A percentile compares a stretch with the other conserved stretches of the same genome.
Conservation (phyloP, 805 yeast genomes). For the Ascoidea rubescens region DNA sequence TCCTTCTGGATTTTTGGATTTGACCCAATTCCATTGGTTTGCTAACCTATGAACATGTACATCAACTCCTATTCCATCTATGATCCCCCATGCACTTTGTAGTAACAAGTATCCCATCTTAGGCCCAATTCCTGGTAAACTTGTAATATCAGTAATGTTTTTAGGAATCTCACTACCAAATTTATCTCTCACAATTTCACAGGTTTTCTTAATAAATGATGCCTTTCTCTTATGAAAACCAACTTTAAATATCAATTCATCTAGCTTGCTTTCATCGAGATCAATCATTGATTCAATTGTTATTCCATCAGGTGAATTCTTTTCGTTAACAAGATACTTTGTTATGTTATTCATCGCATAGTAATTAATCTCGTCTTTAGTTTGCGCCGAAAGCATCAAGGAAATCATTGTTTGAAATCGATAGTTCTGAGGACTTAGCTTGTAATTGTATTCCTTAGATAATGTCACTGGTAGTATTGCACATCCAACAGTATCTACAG, state of each 20-base stretch:
- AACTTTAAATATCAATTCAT: constrained; percentile 55
- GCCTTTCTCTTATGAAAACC: constrained; percentile 85
- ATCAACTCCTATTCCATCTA: constrained; percentile 89
- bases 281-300: constrained; percentile 38
- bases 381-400: constrained; percentile 80
- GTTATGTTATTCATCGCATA: constrained; percentile 57
- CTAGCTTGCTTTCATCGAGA: constrained; percentile 43
- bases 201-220: constrained; percentile 46
- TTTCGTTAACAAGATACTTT: constrained; percentile 22
- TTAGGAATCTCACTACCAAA: constrained; percentile 62
- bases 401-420: constrained; percentile 70
- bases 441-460: constrained; percentile 14
- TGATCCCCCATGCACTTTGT: constrained; percentile 67
- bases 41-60: constrained; percentile 78
- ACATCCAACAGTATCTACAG: constrained; percentile 86
- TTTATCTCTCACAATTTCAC: constrained; percentile 32
- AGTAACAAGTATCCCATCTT: constrained; percentile 80
- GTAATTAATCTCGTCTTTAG: constrained; percentile 78
- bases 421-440: constrained; percentile 22
- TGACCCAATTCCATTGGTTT: constrained; percentile 71
- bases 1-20: constrained; percentile 53
- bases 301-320: constrained; percentile 36
- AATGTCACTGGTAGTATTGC: constrained; percentile 36
- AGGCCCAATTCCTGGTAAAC: constrained; percentile 89
- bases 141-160: constrained; percentile 46